Base-by-base conservation (phyloP, 2,329 filamentous ascomycete genomes). In the Camptophora hylomeconis region DNA sequence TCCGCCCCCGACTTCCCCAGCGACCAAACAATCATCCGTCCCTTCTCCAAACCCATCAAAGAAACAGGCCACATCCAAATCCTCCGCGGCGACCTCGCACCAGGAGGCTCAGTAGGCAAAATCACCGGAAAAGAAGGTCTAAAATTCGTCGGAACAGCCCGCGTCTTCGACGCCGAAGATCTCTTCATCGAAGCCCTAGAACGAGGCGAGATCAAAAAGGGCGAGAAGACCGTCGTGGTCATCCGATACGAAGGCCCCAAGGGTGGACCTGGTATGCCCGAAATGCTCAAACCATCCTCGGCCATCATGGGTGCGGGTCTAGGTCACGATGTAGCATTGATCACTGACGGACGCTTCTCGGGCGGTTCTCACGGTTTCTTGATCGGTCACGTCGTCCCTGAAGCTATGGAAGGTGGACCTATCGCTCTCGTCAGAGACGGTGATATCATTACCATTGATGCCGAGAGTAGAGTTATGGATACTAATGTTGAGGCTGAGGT, bases 351-450 rank as follows among this genome's bases (percentile, higher is more conserved):
- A 0, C 72, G 80, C 20, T 86, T 83, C 64, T 79, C 72, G 6
- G 83, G 83, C 33, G 83, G 80, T 29, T 79, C 72, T 37, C 81
- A 89, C 66, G 81, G 81, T 20, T 89, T 89, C 67, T 61, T 89
- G 43, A 87, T 89, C 46, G 81, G 81, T 2, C 81, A 89, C 56
- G 79, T 92, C 38, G 81, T 86, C 21, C 83, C 83, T 15, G 83
- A 92, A 58, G 83, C 83, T 6, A 76, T 81, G 49, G 80, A 80
- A 41, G 83, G 83, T 27, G 83, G 83, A 0, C 83, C 83, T 2
- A 89, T 92, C 38, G 83, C 71, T 9, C 65, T 92, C 7, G 78
- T 89, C n/a, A 54, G 69, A 44, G 76, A 92, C 42, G 83, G 83
- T 15, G 83, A 92, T 50, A 65, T 65, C 33, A 78, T 92, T 42